Evolutionary conservation across 2,329 filamentous ascomycete genomes (phyloP), one percentile per base, ranked within the genome.

Genomic region (Cryphonectria nitschkei): DNA sequence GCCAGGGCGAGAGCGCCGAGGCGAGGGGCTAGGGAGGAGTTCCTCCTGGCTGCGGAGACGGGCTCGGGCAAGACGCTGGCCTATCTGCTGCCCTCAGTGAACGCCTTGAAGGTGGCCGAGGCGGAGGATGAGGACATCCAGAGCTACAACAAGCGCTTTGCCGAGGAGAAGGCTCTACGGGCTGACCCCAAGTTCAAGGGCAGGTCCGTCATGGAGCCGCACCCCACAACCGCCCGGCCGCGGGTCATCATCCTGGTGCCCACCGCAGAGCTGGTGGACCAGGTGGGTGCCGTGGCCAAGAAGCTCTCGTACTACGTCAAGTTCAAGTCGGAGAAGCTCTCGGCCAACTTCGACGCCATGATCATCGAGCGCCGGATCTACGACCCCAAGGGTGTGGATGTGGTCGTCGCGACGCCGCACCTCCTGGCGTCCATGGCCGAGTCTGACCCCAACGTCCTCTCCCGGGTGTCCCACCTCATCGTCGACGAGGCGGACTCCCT

Each of bases 401-500:
- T 99, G 63, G 83, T 98, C 11, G 87, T 98, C 71, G 87, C 93
- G 22, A 99, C 96, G 0, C 97, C 96, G 5, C 95, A 98, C 78
- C 87, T 99, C 14, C 88, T 99, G 54, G 88, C 92, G 69, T 95
- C 93, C 73, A 96, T 99, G 77, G 93, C 93, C 16, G 90, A 97
- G 74, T 91, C 90, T 29, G 94, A 98, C 75, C 96, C 96, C 14
- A 95, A 97, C 77, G 90, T 99, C 73, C 88, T 99, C 50, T 95
- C 93, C n/a, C 92, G 94, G 16, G 95, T 98, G 71, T 90, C 89
- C 1, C 93, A 98, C 78, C 86, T 99, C 14, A 88, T 99, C 71
- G 87, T 97, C 65, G 97, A 99, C 79, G 97, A 99, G 84, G 97
- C 97, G 1, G 96, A 99, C 81, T 98, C 95, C 4, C 89, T 99